Base-by-base conservation (phyloP, 805 yeast genomes). In the Diddensiella transvaalensis region DNA sequence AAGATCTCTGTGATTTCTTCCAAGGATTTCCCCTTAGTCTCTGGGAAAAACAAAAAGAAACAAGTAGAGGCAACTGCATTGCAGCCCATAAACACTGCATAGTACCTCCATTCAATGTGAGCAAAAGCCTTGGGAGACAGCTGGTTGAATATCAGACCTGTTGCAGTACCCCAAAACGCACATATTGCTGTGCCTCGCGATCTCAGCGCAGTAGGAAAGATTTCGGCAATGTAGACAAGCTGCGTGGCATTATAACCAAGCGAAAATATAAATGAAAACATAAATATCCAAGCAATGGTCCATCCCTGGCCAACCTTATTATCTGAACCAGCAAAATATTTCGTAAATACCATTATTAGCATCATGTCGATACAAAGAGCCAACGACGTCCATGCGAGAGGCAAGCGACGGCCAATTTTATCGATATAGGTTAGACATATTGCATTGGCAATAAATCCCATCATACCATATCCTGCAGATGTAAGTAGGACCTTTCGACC, bases 91-190 rank as follows among this genome's bases (percentile, higher is more conserved):
- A 55, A 66, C 46, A 66, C 60, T 2, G 64, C 63, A 47, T 63
- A 66, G 32, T 72, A 72, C 54, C 68, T 70, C 73, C 74, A 72
- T 26, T 60, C 57, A 42, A 73, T 67, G 17, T 69, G 68, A 22
- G 63, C 71, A 68, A 72, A 66, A 43, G 74, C 76, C 57, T 65
- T 56, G 15, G 70, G 64, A 47, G 67, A 66, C 19, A 63, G 68
- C 46, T 60, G 58, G 46, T 64, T 63, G 51, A 56, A 67, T 10
- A 64, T 23, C 6, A 63, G 18, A 6, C 42, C 30, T 13, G 32
- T 15, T 4, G 19, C 19, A 6, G 41, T n/a, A 29, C 32, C 32
- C 32, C 10, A 29, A 13, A 29, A 29, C 13, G 32, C 32, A 29
- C 32, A 29, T 18, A 38, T 38, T 6, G 41, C 41, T n/a, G 33